Evolutionary conservation across 306 rosid species (phyloP), one percentile per base, ranked within the genome.

Genomic region (Prinsepia uniflora): DNA sequence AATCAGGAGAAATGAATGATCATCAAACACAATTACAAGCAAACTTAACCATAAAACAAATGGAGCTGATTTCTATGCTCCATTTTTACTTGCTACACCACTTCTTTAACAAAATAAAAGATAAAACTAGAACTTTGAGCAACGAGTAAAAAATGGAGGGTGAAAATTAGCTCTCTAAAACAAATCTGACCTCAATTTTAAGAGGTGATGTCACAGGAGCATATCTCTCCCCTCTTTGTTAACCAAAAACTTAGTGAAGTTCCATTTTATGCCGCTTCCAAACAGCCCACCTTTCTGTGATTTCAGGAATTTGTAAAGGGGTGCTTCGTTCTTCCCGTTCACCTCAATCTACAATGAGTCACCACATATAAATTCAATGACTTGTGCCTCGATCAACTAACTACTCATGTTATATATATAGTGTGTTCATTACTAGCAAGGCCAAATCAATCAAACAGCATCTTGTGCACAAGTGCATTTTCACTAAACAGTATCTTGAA

Each of bases 261-360:
- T 92, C 98, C 98, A 92, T 75, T 92, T 89, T 84, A 92, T 83
- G 72, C 89, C 88, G 74, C 82, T 94, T 64, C 96, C 96, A 75
- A 89, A 86, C 77, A 92, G 50, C 30, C 98, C 98, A 0, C 90
- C 88, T 73, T 89, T 85, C 83, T 86, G 79, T 5, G 73, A 70
- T 76, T 92, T 92, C 68, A 92, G 75, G 80, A 81, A 92, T 81
- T 84, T 86, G 78, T 82, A 92, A 67, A 92, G 75, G 22, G 95
- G 96, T 1, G 81, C 83, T 41, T 84, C 87, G 45, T 88, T 78
- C 81, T 92, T 89, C 50, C 96, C 98, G 65, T 89, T 92, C 65
- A 92, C 98, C 74, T 86, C 92, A 65, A 92, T 67, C 98, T 92
- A 63, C 8, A 62, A 73, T 18, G 40, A 30, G 36, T 2, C 36